Percentiles rank a stretch among this genome's conserved stretches.
These are phyloP conservation scores for Picea engelmannii DNA, from an alignment of 83 land plant species.

Conservation along the genomic window DNA sequence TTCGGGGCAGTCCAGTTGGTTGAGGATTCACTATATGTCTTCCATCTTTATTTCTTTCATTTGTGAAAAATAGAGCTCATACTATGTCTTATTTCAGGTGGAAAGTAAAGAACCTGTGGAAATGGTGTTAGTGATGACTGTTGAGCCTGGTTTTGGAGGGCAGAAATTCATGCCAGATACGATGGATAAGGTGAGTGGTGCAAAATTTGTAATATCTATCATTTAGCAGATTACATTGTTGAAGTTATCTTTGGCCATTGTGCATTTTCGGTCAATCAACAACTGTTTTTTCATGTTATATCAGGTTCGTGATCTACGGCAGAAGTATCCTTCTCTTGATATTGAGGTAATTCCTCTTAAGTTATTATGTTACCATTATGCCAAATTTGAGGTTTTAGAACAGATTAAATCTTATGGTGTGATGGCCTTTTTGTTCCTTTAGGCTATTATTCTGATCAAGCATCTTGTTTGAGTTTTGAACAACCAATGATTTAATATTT, in stretches of 20 bases:
- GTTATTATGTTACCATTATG: not conserved
- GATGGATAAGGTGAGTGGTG: conserved; percentile 83
- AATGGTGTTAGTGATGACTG: conserved; percentile 96
- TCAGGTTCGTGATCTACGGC: conserved; percentile 72
- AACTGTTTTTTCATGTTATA: not conserved
- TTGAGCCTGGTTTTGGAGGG: conserved; percentile 99
- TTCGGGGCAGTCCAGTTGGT: not conserved
- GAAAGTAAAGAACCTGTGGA: conserved; percentile 82
- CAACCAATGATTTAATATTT: not conserved
- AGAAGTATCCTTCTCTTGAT: conserved; percentile 81
- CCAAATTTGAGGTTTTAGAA: not conserved
- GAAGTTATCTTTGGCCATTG: not conserved
- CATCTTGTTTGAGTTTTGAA: not conserved
- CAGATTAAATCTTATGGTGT: not conserved
- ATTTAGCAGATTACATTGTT: not conserved
- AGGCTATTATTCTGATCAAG: not conserved
- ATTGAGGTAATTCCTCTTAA: conserved; percentile 62
- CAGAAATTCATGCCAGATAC: conserved; percentile 96
- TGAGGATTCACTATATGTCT: not conserved
- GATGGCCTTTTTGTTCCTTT: not conserved
- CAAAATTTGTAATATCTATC: not conserved
- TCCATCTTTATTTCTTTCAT: not conserved
- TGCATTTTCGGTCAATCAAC: not conserved
- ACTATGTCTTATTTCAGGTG: conserved; percentile 37
- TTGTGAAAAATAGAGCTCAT: not conserved